Evolutionary conservation across 2,329 filamentous ascomycete genomes (phyloP).

Genomic region (Penicillium polonicum): DNA sequence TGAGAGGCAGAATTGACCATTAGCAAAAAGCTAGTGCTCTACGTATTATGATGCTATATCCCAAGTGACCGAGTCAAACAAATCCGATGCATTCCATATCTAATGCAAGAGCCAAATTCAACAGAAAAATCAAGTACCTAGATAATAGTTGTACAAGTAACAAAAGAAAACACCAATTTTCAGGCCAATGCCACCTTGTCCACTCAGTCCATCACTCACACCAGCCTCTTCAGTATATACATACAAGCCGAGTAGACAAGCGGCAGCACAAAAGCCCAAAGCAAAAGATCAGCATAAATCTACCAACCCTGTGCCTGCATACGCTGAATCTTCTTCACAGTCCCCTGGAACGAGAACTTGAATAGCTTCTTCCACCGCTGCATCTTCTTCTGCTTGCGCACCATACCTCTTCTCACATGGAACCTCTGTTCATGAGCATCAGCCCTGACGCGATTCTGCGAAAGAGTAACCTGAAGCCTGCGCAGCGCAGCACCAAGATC

Average conservation of each 20-base stretch:
- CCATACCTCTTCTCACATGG: constrained; percentile 44
- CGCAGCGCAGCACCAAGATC: constrained; percentile 34
- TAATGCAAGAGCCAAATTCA: constrained; percentile 19
- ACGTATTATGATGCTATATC: constrained; percentile 2
- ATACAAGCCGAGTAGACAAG: constrained; percentile 13
- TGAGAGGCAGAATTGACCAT: neutral
- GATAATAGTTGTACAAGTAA: constrained; percentile 22
- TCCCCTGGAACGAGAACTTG: constrained; percentile 44
- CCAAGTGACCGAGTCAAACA: constrained; percentile 11
- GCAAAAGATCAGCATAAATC: constrained; percentile 1
- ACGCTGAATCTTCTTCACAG: constrained; percentile 43
- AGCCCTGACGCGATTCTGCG: constrained; percentile 35
- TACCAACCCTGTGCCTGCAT: constrained; percentile 51
- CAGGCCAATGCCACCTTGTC: constrained; percentile 9
- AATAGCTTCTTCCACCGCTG: constrained; percentile 47
- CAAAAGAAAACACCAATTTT: constrained; percentile 11
- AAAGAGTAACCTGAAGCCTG: constrained; percentile 26
- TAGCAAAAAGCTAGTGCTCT: neutral
- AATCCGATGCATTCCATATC: constrained; percentile 24
- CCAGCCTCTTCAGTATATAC: constrained; percentile 18
- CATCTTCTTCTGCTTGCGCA: constrained; percentile 40
- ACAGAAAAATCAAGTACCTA: constrained; percentile 14
- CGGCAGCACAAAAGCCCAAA: constrained; percentile 1
- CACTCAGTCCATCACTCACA: constrained; percentile 6
- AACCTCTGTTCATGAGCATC: constrained; percentile 38